Evolutionary conservation across 805 yeast species (phyloP).

Genomic region (Kluyveromyces starmeri): DNA sequence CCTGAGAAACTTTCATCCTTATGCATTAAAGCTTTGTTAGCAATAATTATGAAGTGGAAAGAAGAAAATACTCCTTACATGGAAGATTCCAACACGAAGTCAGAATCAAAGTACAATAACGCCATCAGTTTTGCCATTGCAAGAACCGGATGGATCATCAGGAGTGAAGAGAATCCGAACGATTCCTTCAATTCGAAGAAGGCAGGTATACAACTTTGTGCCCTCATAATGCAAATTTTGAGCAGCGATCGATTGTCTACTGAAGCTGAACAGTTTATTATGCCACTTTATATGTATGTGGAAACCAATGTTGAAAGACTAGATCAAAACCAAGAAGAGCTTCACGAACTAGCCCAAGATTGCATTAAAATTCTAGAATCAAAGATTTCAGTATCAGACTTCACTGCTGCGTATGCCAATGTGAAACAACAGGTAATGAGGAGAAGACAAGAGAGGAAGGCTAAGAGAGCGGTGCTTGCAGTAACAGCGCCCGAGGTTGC

Average conservation of each 20-base stretch:
- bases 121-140: conserved; percentile 36
- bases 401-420: conserved; percentile 47
- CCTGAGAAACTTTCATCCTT: conserved; percentile 54
- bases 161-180: conserved; percentile 52
- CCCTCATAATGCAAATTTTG: conserved; percentile 50
- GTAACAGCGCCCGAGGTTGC: conserved; percentile 71
- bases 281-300: conserved; percentile 44
- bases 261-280: conserved; percentile 41
- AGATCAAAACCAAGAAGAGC: conserved; percentile 41
- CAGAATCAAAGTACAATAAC: conserved; percentile 16
- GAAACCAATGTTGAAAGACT: conserved; percentile 28
- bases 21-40: conserved; percentile 56
- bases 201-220: conserved; percentile 60
- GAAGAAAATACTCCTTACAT: conserved; percentile 32
- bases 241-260: conserved; percentile 32
- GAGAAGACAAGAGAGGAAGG: conserved; percentile 67
- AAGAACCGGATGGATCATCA: conserved; percentile 53
- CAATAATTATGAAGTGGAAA: conserved; percentile 56
- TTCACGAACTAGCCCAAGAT: conserved; percentile 48
- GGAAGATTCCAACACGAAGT: conserved; percentile 21
- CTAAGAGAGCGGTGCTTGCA: conserved; percentile 67
- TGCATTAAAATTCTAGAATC: conserved; percentile 58
- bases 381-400: conserved; percentile 64
- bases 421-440: conserved; percentile 53
- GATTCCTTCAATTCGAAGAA: conserved; percentile 53